These are phyloP conservation scores for Prunus mume DNA, from an alignment of 306 rosid genomes.

Conservation along the genomic window DNA sequence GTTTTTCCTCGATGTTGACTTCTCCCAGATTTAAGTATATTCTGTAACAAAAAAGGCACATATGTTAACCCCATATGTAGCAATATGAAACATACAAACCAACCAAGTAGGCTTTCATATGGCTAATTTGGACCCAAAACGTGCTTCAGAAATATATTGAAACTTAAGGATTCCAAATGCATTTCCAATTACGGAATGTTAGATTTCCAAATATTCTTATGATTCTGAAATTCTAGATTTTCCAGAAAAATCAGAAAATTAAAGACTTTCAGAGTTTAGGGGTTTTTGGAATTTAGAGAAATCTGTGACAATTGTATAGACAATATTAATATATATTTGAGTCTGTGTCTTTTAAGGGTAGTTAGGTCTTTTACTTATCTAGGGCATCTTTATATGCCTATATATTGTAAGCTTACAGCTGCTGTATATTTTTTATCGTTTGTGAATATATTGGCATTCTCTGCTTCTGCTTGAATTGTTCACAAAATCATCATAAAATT, in stretches of 20 bases:
- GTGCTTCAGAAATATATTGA: neutral
- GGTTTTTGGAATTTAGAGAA: neutral
- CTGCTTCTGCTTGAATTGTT: too few species aligned
- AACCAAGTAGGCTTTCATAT: neutral
- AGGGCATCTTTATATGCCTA: too few species aligned
- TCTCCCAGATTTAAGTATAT: conserved; percentile 45
- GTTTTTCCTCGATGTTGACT: conserved; percentile 76
- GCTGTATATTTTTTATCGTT: too few species aligned
- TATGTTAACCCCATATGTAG: conserved; percentile 3
- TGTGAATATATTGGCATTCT: too few species aligned
- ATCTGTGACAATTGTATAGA: too few species aligned
- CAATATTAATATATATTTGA: too few species aligned
- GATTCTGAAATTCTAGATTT: neutral
- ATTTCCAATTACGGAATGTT: neutral
- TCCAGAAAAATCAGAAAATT: neutral
- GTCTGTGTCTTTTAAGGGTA: too few species aligned
- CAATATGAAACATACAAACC: neutral
- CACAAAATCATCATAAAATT: neutral
- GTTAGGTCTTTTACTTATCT: too few species aligned
- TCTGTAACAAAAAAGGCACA: conserved; percentile 38
- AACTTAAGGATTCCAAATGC: neutral
- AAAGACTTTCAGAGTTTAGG: neutral
- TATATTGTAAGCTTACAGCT: too few species aligned
- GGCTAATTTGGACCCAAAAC: neutral
- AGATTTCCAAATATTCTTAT: neutral